Base-by-base conservation (phyloP, 495 filamentous ascomycete species). In the Lophium mytilinum region DNA sequence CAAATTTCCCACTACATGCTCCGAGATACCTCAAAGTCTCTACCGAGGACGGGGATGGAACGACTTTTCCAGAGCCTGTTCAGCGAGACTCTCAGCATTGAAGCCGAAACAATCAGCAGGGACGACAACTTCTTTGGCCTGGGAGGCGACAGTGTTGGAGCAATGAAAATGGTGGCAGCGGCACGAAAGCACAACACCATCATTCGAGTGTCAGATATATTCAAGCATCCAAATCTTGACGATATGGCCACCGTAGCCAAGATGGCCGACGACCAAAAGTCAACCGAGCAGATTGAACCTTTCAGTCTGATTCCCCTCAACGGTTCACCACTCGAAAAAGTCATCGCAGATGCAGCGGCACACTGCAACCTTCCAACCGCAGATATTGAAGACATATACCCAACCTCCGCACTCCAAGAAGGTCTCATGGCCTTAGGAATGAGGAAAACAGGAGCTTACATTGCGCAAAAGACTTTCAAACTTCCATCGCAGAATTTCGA, bases 151-250 rank as follows among this genome's bases (percentile, higher is more conserved):
- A 54, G 49, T 17, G 51, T 63, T 21, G 51, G 37, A 30, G 60
- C 40, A 3, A 63, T 59, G 50, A 43, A 50, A 14, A 36, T 63
- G 45, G 60, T 63, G 14, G 42, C 60, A 19, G 61, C 51, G 3
- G 61, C 56, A n/a, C 43, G 56, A n/a, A 55, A 52, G n/a, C 49
- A 42, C 37, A 53, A 50, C 21, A 8, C 54, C 35, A 30, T 37
- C 12, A 34, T 60, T 17, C 75, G 63, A 1, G 73, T 80, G 8
- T 67, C 73, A 1, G 69, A 70, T 35, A 77, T 82, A 24, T 81
- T 79, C 64, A 72, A 72, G 35, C 56, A 71, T 18, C 76, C 77
- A 0, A 58, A 71, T 0, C 55, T 80, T 2, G 42, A 63, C 11
- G 77, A 79, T 9, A 74, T 81, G 73, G 74, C 74, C 0, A 1